These are phyloP conservation scores for Mycena haematopus DNA, from an alignment of 768 basidiomycete genomes.

Conservation along the genomic window DNA sequence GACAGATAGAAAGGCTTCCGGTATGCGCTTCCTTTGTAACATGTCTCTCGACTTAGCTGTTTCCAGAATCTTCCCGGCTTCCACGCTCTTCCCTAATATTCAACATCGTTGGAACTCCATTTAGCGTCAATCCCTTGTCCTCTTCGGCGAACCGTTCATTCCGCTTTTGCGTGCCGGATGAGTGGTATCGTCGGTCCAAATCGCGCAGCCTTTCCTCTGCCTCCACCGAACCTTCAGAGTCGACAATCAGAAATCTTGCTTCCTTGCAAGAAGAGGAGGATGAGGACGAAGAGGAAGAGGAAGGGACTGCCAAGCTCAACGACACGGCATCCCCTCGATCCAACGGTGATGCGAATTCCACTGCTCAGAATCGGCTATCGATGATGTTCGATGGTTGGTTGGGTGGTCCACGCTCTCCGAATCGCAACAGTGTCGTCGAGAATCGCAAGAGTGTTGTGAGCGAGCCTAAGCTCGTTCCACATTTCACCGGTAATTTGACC, in stretches of 20 bases:
- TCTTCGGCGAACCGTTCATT: slow-evolving; percentile 51
- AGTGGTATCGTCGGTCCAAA: slow-evolving; percentile 79
- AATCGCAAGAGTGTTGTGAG: slow-evolving; percentile 68
- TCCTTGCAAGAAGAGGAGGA: slow-evolving; percentile 57
- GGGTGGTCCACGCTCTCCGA: slow-evolving; percentile 48
- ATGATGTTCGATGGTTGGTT: slow-evolving; percentile 71
- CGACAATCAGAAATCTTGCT: slow-evolving; percentile 54
- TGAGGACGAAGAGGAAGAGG: slow-evolving; percentile 43
- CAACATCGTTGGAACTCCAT: slow-evolving; percentile 49
- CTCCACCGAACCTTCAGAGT: slow-evolving; percentile 57
- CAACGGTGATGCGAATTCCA: not conserved
- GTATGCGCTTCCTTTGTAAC: slow-evolving; percentile 45
- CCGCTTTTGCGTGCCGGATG: slow-evolving; percentile 75
- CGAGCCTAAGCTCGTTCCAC: slow-evolving; percentile 68
- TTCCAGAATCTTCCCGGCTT: slow-evolving; percentile 51
- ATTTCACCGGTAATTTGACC: slow-evolving; percentile 41
- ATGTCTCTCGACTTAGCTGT: slow-evolving; percentile 24
- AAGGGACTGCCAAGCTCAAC: slow-evolving; percentile 66
- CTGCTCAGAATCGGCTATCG: slow-evolving; percentile 63
- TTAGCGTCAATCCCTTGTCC: slow-evolving; percentile 49
- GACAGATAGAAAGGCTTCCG: slow-evolving; percentile 55
- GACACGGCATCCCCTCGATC: slow-evolving; percentile 21
- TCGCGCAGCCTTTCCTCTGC: slow-evolving; percentile 55
- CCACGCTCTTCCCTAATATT: slow-evolving; percentile 50
- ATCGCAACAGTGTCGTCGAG: slow-evolving; percentile 42